Evolutionary conservation across 2,329 filamentous ascomycete genomes (phyloP).

Genomic region (Thelonectria discophora): DNA sequence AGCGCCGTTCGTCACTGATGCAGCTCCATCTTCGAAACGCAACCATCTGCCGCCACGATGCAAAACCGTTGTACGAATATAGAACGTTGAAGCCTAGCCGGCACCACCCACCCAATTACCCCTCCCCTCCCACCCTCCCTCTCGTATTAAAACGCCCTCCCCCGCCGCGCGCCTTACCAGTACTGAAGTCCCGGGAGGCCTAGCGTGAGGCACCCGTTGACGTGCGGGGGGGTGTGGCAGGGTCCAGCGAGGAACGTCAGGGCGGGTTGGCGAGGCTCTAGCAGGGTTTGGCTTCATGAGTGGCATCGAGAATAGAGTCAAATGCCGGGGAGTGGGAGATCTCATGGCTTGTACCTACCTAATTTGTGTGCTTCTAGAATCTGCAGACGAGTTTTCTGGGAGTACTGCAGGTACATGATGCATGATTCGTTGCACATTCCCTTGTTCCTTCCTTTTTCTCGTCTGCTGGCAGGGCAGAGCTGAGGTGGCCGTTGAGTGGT

Average conservation of each 20-base stretch:
- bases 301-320: too few species aligned
- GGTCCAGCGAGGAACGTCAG: neutral
- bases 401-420: neutral
- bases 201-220: constrained; percentile 11
- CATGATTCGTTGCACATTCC: neutral
- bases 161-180: neutral
- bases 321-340: too few species aligned
- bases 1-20: neutral
- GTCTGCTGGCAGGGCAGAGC: too few species aligned
- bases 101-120: neutral
- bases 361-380: neutral
- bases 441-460: neutral
- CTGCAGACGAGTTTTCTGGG: neutral
- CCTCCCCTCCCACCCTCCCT: neutral
- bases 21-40: neutral
- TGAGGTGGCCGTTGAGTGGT: neutral
- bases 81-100: neutral
- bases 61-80: neutral
- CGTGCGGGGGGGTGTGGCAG: neutral
- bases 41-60: too few species aligned
- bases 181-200: neutral
- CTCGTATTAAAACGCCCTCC: constrained; percentile 1
- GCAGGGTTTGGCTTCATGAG: too few species aligned
- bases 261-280: too few species aligned
- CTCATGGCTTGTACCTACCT: neutral